A percentile compares a stretch with the other conserved stretches of the same genome.
Conservation (phyloP, 106 monocot genomes). For the Ottelia alismoides region DNA sequence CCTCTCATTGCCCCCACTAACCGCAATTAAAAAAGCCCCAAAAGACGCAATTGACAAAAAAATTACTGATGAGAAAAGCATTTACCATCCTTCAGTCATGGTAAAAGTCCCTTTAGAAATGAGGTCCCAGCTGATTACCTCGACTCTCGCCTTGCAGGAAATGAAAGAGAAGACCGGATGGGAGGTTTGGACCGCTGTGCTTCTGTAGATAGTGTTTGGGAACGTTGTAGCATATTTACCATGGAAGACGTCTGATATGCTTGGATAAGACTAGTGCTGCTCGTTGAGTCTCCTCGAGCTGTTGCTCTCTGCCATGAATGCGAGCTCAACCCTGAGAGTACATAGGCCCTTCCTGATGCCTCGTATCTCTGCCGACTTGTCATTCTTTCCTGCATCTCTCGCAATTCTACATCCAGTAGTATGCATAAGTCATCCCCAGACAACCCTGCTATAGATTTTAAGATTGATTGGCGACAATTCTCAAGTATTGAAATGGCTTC, state of each 20-base stretch:
- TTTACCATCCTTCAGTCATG: not conserved
- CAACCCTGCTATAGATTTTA: constrained; percentile 29
- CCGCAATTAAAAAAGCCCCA: not conserved
- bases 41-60: not conserved
- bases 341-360: constrained; percentile 73
- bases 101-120: not conserved
- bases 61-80: not conserved
- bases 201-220: constrained; percentile 28
- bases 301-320: constrained; percentile 97
- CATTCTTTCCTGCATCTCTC: constrained; percentile 93
- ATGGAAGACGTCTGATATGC: constrained; percentile 81
- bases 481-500: constrained; percentile 23
- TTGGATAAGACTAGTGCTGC: constrained; percentile 24
- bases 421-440: constrained; percentile 51
- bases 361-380: constrained; percentile 53
- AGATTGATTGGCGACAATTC: constrained; percentile 9
- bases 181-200: not conserved
- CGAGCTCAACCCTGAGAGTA: constrained; percentile 78
- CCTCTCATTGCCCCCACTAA: not conserved
- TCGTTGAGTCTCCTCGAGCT: constrained; percentile 61
- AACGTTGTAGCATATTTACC: constrained; percentile 70
- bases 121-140: not conserved
- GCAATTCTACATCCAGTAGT: constrained; percentile 55
- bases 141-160: not conserved
- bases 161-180: not conserved